Conservation (phyloP, 768 basidiomycete genomes). For the Galerina marginata region DNA sequence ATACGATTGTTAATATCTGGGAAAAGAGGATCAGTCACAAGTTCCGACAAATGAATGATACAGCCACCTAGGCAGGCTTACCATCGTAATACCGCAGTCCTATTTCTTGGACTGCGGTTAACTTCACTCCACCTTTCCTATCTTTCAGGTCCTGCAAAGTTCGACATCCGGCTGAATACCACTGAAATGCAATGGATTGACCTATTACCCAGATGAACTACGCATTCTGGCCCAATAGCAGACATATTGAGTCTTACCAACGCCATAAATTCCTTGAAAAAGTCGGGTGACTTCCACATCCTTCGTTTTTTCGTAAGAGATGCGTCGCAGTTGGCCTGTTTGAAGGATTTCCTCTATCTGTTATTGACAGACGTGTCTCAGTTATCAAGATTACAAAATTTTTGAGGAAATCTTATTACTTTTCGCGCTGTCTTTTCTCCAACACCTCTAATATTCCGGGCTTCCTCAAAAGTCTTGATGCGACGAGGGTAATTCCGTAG, state of each 20-base stretch:
- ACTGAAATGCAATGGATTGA: conserved; percentile 65
- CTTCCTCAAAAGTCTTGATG: conserved; percentile 64
- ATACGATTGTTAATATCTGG: conserved; percentile 85
- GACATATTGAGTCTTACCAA: conserved; percentile 57
- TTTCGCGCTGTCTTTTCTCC: conserved; percentile 81
- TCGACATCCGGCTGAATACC: conserved; percentile 79
- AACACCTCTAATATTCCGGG: conserved; percentile 61
- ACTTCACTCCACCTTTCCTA: conserved; percentile 63
- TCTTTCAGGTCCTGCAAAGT: conserved; percentile 75
- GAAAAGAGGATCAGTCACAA: not conserved
- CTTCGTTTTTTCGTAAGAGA: conserved; percentile 68
- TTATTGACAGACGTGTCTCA: not conserved
- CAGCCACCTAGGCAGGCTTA: conserved; percentile 29
- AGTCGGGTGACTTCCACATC: conserved; percentile 59
- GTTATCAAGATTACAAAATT: not conserved
- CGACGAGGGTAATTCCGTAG: conserved; percentile 60
- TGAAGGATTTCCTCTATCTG: conserved; percentile 84
- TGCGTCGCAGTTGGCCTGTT: conserved; percentile 74
- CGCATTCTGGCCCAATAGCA: not conserved
- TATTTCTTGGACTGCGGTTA: conserved; percentile 66
- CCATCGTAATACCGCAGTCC: conserved; percentile 76
- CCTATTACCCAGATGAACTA: conserved; percentile 43
- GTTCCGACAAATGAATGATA: not conserved
- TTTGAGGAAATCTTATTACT: conserved; percentile 35
- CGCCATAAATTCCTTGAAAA: conserved; percentile 87